Evolutionary conservation across 2,329 filamentous ascomycete genomes (phyloP), one percentile per base, ranked within the genome.

Genomic region (Pseudogymnoascus sp.): DNA sequence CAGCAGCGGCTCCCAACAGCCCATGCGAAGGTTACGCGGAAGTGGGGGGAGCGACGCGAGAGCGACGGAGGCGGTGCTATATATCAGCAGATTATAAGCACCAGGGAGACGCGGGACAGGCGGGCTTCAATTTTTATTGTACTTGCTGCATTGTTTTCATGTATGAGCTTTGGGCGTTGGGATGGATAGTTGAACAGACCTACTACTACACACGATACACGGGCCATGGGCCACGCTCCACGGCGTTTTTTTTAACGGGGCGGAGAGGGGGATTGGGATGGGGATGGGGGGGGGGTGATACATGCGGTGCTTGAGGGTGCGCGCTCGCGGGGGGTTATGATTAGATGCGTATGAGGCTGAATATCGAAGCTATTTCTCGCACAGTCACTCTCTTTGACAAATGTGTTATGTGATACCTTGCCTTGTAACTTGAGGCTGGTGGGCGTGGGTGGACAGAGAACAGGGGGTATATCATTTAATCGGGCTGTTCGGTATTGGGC

Each of bases 151-250:
- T 57, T 57, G 47, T 18, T 57, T 57, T 57, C 47, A 34, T 57
- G 47, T 57, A 57, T 29, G 23, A 18, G 47, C 47, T 54, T 29
- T n/a, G 47, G 26, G 47, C 47, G 23, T 54, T 54, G 47, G 26
- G 47, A 54, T 54, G 47, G 47, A 54, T 54, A 54, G 47, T 54
- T 54, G 26, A 57, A 31, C 47, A 57, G 47, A 57, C 26, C n/a
- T 57, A 57, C 45, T 51, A 23, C 21, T 37, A 31, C 26, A 54
- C 26, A 57, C 26, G 14, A 16, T 57, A 57, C 26, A 57, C 47
- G 47, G 47, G 47, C 47, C 26, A 57, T 29, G 47, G 47, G 47
- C 26, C 47, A 16, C 26, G 47, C 47, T 34, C 47, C 47, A 34
- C 47, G 47, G 47, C 26, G 26, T 57, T 57, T 51, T 26, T 47